These are phyloP conservation scores for Allodekkera sacchari DNA, from an alignment of 805 yeast species.

Conservation along the genomic window DNA sequence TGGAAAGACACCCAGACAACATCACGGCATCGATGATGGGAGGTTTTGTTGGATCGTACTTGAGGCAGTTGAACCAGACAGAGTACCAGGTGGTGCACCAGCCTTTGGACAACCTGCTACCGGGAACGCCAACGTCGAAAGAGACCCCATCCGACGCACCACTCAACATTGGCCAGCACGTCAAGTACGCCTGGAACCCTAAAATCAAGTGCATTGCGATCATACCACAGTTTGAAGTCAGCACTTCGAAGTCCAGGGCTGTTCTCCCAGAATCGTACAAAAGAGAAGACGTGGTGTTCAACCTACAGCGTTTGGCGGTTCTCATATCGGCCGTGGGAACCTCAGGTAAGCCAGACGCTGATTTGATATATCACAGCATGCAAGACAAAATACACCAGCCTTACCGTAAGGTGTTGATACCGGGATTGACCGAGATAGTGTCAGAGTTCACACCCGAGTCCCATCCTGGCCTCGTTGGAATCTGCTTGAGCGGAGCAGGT, in stretches of 20 bases:
- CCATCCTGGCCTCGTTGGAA: slow-evolving; percentile 82
- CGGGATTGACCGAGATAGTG: slow-evolving; percentile 81
- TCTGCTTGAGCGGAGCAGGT: slow-evolving; percentile 96
- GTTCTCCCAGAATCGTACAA: slow-evolving; percentile 79
- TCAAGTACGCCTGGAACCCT: slow-evolving; percentile 75
- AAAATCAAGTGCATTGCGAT: slow-evolving; percentile 83
- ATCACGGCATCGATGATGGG: slow-evolving; percentile 99
- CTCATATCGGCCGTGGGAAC: slow-evolving; percentile 83
- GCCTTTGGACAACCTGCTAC: slow-evolving; percentile 78
- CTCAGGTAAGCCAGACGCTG: slow-evolving; percentile 72
- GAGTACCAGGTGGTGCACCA: slow-evolving; percentile 73
- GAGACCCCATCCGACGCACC: slow-evolving; percentile 63
- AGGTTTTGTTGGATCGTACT: slow-evolving; percentile 93
- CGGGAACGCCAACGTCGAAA: slow-evolving; percentile 22
- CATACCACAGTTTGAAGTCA: slow-evolving; percentile 89
- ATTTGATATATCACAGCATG: slow-evolving; percentile 87
- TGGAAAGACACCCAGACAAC: slow-evolving; percentile 97
- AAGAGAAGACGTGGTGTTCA: slow-evolving; percentile 79
- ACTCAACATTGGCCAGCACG: slow-evolving; percentile 74
- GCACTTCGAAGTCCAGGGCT: slow-evolving; percentile 85
- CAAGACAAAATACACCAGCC: slow-evolving; percentile 96
- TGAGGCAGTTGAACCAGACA: slow-evolving; percentile 66
- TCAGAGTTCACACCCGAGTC: slow-evolving; percentile 71
- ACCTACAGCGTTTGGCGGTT: slow-evolving; percentile 87
- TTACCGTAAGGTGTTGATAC: slow-evolving; percentile 85